Evolutionary conservation across 352 stramenopile genomes (phyloP), one percentile per base, ranked within the genome.

Genomic region (Pythium myriotylum): DNA sequence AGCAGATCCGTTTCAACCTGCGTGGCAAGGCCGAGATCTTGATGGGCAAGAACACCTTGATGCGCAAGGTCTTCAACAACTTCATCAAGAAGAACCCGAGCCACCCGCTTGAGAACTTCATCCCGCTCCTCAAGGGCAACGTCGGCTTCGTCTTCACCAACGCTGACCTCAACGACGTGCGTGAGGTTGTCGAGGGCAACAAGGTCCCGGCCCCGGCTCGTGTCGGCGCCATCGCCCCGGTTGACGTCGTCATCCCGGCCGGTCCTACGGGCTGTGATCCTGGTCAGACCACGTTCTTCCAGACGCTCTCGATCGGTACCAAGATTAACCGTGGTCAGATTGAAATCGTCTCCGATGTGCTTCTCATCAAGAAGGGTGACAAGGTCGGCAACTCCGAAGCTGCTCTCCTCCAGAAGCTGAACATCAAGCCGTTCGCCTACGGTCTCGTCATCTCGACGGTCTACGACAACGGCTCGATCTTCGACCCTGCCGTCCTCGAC

Each of bases 31-130:
- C 94, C 52, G 94, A 98, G 49, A 81, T 99, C 50, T 89, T 99
- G 65, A 99, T 99, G 97, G 98, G 98, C 75, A 99, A 99, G 89
- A 99, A 99, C 89, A 99, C 98, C 71, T 96, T 99, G 76, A 99
- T 99, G 89, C 89, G 97, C 67, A 99, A 99, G 76, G 95, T 98
- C 69, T 98, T 99, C 68, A 84, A 83, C 74, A 97, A 97, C 68
- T 99, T 93, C 83, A 53, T 98, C 23, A 96, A 98, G 68, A 96
- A 98, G 69, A 98, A 99, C 85, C 96, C 96, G 24, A 96, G 88
- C 67, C 92, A 98, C 75, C 96, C 96, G 62, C 86, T 98, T 47
- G 90, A 97, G 69, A 63, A 85, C 58, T 61, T 98, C 49, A 79
- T 96, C 59, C 79, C 86, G 58, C 65, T 91, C 47, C 73, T 98